These are phyloP conservation scores for Suillus subluteus DNA, from an alignment of 768 basidiomycete species.

Conservation along the genomic window DNA sequence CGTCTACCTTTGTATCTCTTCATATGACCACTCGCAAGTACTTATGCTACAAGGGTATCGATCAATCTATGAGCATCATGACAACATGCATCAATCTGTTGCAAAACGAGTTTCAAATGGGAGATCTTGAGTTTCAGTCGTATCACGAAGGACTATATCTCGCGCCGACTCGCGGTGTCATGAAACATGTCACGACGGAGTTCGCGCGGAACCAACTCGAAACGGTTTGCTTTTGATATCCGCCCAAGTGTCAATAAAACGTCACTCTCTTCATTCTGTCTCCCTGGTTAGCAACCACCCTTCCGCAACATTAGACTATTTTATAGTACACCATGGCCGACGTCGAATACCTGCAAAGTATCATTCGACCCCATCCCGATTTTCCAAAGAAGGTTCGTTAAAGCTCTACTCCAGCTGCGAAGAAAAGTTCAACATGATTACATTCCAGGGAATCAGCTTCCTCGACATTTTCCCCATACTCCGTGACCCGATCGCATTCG, in stretches of 20 bases:
- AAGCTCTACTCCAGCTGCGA: not conserved
- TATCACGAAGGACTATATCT: not conserved
- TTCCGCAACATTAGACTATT: not conserved
- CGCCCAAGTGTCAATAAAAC: not conserved
- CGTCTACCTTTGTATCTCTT: constrained; percentile 41
- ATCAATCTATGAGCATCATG: constrained; percentile 40
- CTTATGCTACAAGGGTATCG: constrained; percentile 42
- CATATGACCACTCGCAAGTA: constrained; percentile 26
- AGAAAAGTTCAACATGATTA: not conserved
- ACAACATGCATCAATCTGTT: constrained; percentile 3
- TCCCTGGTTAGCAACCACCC: not conserved
- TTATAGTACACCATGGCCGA: constrained; percentile 60
- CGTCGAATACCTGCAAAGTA: constrained; percentile 66
- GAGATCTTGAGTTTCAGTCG: not conserved
- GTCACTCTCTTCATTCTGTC: not conserved
- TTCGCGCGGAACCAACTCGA: not conserved
- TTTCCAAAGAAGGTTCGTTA: constrained; percentile 86
- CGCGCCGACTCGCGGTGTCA: not conserved
- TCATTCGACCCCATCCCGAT: constrained; percentile 66
- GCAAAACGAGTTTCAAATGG: not conserved
- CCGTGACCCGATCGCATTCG: constrained; percentile 82
- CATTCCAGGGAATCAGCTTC: constrained; percentile 80
- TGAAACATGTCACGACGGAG: not conserved
- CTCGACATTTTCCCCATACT: constrained; percentile 95
- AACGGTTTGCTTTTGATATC: not conserved